Conservation (phyloP, 2,329 filamentous ascomycete genomes). For the Fusarium longipes region DNA sequence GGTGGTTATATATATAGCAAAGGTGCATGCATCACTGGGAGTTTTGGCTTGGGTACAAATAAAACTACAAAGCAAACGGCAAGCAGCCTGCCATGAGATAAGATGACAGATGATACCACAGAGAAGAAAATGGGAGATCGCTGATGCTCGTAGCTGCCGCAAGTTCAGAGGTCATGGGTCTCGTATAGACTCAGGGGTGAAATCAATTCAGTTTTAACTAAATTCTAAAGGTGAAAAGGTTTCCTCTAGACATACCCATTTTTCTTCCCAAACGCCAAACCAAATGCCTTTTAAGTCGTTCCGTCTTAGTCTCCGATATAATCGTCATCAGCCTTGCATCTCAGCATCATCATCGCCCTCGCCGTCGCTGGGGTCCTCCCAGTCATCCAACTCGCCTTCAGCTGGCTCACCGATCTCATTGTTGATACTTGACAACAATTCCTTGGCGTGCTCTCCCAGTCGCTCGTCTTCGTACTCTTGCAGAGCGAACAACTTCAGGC, state of each 20-base stretch:
- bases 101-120: constrained; percentile 22
- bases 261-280: constrained; percentile 44
- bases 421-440: constrained; percentile 73
- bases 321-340: constrained; percentile 60
- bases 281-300: constrained; percentile 38
- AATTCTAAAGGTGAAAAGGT: constrained; percentile 34
- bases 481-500: constrained; percentile 79
- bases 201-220: constrained; percentile 34
- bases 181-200: constrained; percentile 39
- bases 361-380: constrained; percentile 64
- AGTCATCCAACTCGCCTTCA: constrained; percentile 66
- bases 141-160: not conserved
- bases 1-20: not conserved
- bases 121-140: constrained; percentile 1
- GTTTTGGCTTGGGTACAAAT: constrained; percentile 43
- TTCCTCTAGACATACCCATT: constrained; percentile 39
- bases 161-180: constrained; percentile 17
- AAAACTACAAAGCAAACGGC: constrained; percentile 25
- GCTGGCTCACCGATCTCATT: constrained; percentile 71
- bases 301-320: constrained; percentile 27
- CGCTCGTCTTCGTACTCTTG: constrained; percentile 89
- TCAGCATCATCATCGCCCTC: constrained; percentile 64
- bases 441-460: constrained; percentile 78
- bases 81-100: constrained; percentile 17
- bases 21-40: constrained; percentile 46